These are phyloP conservation scores for Gyrodon lividus DNA, from an alignment of 768 basidiomycete species.

Conservation along the genomic window DNA sequence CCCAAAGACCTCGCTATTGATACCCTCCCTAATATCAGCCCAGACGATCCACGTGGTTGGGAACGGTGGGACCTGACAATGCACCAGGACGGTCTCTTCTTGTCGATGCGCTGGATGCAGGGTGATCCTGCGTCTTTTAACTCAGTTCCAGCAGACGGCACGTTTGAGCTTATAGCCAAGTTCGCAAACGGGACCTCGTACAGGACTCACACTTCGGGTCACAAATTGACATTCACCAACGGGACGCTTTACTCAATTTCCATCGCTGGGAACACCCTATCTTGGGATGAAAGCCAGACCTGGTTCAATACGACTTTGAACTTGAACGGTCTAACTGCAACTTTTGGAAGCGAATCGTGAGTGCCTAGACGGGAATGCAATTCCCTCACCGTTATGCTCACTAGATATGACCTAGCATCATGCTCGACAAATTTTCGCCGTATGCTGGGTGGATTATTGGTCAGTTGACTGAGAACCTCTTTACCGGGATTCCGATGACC, in stretches of 20 bases:
- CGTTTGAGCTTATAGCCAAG: conserved; percentile 11
- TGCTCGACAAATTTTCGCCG: conserved; percentile 10
- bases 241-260: conserved; percentile 11
- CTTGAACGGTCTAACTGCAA: conserved; percentile 6
- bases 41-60: conserved; percentile 3
- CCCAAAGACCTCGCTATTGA: conserved; percentile 9
- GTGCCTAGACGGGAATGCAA: neutral
- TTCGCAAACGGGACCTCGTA: conserved; percentile 9
- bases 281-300: conserved; percentile 14
- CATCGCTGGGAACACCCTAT: conserved; percentile 9
- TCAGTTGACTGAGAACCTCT: conserved; percentile 11
- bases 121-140: conserved; percentile 5
- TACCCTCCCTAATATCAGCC: conserved; percentile 13
- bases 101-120: conserved; percentile 12
- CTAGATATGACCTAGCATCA: neutral
- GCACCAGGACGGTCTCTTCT: conserved; percentile 12
- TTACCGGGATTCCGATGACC: conserved; percentile 12
- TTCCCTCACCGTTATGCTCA: neutral
- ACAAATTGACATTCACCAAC: conserved; percentile 11
- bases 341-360: conserved; percentile 7
- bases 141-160: conserved; percentile 2
- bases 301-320: conserved; percentile 14
- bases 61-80: conserved; percentile 12
- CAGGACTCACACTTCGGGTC: neutral
- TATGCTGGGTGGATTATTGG: conserved; percentile 10